Evolutionary conservation across 2,329 filamentous ascomycete species (phyloP).

Genomic region (Rasamsonia emersonii): DNA sequence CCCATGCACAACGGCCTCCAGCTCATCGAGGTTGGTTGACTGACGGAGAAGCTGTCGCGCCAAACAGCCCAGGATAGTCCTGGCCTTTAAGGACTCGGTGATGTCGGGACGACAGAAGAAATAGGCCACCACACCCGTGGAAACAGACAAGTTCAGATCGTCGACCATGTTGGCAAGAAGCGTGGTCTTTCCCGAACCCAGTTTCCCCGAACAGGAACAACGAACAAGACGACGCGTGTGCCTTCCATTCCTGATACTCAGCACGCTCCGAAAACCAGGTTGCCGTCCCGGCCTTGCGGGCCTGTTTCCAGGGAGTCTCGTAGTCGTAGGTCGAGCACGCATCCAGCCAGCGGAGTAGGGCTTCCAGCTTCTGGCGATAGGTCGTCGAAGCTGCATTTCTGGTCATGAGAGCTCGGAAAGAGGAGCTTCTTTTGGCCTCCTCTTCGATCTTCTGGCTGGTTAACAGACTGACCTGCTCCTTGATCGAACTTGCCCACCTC

Average conservation of each 20-base stretch:
- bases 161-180: constrained; percentile 37
- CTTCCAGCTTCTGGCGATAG: constrained; percentile 24
- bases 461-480: constrained; percentile 24
- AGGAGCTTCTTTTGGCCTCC: constrained; percentile 12
- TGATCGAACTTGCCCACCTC: constrained; percentile 28
- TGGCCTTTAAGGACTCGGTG: constrained; percentile 18
- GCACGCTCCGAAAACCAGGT: constrained; percentile 9
- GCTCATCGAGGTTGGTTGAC: too few relatives aligned
- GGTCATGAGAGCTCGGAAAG: constrained; percentile 3
- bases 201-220: constrained; percentile 31
- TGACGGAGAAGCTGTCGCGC: constrained; percentile 25
- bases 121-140: constrained; percentile 15
- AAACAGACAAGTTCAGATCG: constrained; percentile 21
- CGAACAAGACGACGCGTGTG: constrained; percentile 14
- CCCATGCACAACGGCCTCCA: too few relatives aligned
- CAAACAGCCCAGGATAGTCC: constrained; percentile 25
- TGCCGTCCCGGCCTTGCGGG: constrained; percentile 32
- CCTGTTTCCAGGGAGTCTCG: constrained; percentile 34
- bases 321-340: constrained; percentile 36
- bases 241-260: constrained; percentile 25
- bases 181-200: constrained; percentile 41
- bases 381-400: background rate
- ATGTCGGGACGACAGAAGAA: constrained; percentile 29
- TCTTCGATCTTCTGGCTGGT: constrained; percentile 16
- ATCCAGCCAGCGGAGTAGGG: too few relatives aligned